phyloP scores from a whole-genome alignment of 2,329 filamentous ascomycete genomes.

The Aspergillus brunneoviolaceus region DNA sequence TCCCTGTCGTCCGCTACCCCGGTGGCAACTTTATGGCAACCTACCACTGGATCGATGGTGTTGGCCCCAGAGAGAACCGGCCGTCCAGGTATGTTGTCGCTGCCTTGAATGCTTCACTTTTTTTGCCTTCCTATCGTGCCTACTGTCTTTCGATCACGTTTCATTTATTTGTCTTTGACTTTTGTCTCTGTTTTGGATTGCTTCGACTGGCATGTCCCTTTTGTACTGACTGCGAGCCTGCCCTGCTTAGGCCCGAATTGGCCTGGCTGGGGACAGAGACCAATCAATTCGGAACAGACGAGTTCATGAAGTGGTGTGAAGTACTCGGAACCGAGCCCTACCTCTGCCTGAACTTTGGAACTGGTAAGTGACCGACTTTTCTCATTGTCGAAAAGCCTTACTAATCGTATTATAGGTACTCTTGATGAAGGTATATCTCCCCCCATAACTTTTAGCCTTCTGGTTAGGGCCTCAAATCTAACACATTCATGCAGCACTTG shows the following conservation, averaged over 20 bases:
- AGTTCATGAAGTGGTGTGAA: constrained; percentile 80
- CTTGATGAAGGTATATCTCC: constrained; percentile 50
- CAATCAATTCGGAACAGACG: constrained; percentile 81
- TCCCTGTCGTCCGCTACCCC: constrained; percentile 77
- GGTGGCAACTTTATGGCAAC: constrained; percentile 83
- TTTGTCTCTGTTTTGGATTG: not conserved
- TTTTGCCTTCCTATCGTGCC: not conserved
- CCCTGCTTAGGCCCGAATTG: constrained; percentile 62
- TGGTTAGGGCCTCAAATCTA: not conserved
- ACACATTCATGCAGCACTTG: constrained; percentile 52
- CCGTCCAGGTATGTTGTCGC: constrained; percentile 51
- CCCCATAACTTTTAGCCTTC: not conserved
- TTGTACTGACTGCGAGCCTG: not conserved
- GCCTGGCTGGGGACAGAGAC: constrained; percentile 76
- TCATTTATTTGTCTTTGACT: not conserved
- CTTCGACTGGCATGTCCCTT: not conserved
- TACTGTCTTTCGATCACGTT: not conserved
- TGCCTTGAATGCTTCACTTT: not conserved
- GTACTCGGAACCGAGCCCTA: constrained; percentile 74
- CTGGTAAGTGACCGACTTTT: constrained; percentile 50
- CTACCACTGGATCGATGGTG: constrained; percentile 80
- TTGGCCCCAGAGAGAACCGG: constrained; percentile 70
- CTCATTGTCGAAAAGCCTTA: constrained; percentile 22
- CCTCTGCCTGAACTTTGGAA: constrained; percentile 77
- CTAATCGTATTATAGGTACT: constrained; percentile 30